phyloP scores from a whole-genome alignment of 805 yeast species.

The Kuraishia floccosa region DNA sequence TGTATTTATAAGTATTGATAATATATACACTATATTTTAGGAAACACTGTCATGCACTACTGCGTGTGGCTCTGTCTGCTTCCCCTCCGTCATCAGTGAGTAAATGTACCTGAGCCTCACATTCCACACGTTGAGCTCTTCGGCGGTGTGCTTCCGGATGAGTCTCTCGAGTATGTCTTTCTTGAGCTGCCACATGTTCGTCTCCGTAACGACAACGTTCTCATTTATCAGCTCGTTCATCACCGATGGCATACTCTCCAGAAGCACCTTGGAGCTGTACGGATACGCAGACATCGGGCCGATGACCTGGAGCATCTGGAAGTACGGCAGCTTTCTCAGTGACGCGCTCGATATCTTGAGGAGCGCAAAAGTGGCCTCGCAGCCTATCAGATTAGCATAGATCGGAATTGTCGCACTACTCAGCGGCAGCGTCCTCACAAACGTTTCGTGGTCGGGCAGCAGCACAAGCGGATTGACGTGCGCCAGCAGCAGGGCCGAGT shows the following conservation, averaged over 20 bases:
- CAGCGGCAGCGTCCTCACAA: constrained; percentile 10
- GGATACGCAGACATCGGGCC: constrained; percentile 8
- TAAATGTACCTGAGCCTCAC: neutral
- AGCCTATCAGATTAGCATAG: constrained; percentile 12
- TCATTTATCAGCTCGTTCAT: constrained; percentile 16
- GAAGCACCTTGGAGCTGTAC: constrained; percentile 12
- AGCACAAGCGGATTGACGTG: constrained; percentile 14
- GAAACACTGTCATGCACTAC: constrained; percentile 2
- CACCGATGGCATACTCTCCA: constrained; percentile 15
- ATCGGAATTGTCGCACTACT: constrained; percentile 12
- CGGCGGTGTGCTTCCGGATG: neutral
- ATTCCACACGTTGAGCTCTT: constrained; percentile 1
- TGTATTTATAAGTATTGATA: constrained; percentile 57
- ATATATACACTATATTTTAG: no score
- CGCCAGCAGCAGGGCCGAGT: constrained; percentile 12
- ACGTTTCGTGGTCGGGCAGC: constrained; percentile 6
- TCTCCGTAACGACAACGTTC: constrained; percentile 7
- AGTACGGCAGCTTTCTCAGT: constrained; percentile 11
- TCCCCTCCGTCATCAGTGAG: constrained; percentile 1
- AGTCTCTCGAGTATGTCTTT: constrained; percentile 8
- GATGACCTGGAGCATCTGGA: constrained; percentile 13
- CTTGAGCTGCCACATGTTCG: constrained; percentile 11
- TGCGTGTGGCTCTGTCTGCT: neutral
- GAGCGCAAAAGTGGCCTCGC: constrained; percentile 9
- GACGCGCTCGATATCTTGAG: constrained; percentile 8